Evolutionary conservation across 2,329 filamentous ascomycete species (phyloP), one percentile per base, ranked within the genome.

Genomic region (Nectriaceae sp.): DNA sequence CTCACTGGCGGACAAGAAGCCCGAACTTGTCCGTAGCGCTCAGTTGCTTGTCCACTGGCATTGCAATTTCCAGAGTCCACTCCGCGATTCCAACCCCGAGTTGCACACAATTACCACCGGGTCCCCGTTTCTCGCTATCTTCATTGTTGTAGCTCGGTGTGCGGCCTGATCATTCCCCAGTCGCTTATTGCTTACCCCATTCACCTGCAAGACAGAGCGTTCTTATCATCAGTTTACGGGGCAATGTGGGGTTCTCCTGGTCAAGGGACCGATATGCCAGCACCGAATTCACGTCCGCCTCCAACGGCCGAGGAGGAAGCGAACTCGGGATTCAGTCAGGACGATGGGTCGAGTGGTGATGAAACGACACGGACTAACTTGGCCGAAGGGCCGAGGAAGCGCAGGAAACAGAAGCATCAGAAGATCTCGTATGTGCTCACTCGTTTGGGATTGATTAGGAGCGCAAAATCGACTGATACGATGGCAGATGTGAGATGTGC

Each of bases 351-450:
- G 33, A 71, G 69, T 50, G 66, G 53, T 48, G 70, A 71, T 22
- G 70, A 72, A 21, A 63, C 62, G 3, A 50, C 53, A 11, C 43
- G 43, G n/a, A 33, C 44, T 11, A 44, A 41, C 29, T 61, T 56
- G 35, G 48, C 55, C 19, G 55, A 50, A 1, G 56, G 56, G 33
- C 63, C 63, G 44, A 69, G 65, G 56, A 74, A 73, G 55, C 64
- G 71, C 38, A 72, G 71, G 61, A 67, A 68, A 52, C 60, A 67
- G 54, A 70, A 68, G 50, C 66, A 73, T 50, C 68, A 71, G 47
- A 74, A 73, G 66, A 72, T 70, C 46, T 74, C 71, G 71, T 74
- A 63, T 54, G 71, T 56, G 40, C n/a, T 36, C 46, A 13, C n/a
- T 5, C 43, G 40, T 44, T 38, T 29, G 5, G 4, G 4, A 24